phyloP scores from a whole-genome alignment of 257 asterid genomes.

The Solanum raphanifolium region DNA sequence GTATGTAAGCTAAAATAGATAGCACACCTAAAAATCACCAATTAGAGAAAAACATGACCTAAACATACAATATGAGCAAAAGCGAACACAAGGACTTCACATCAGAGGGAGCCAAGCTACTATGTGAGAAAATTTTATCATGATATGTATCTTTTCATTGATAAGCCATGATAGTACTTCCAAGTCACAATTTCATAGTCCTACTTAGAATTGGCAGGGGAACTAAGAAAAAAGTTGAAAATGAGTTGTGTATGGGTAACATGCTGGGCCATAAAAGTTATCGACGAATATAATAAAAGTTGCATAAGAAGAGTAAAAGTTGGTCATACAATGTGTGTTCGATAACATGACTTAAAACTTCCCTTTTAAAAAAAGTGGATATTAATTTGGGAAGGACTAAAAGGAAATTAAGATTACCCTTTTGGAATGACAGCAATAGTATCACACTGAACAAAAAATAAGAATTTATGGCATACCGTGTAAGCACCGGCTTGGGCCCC shows the following conservation, averaged over 20 bases:
- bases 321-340: background rate
- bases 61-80: background rate
- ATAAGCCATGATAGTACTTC: background rate
- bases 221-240: background rate
- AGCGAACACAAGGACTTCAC: background rate
- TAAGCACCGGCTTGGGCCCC: slow-evolving; percentile 82
- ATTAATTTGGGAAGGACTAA: background rate
- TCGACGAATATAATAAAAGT: background rate
- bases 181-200: background rate
- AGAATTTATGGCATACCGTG: slow-evolving; percentile 46
- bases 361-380: background rate
- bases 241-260: background rate
- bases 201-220: background rate
- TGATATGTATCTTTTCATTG: background rate
- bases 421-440: background rate
- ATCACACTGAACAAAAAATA: background rate
- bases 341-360: background rate
- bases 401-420: background rate
- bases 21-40: background rate
- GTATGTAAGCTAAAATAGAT: background rate
- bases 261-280: background rate
- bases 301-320: background rate
- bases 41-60: background rate
- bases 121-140: background rate
- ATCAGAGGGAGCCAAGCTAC: background rate